These are phyloP conservation scores for Zostera marina DNA, from an alignment of 116 monocot species.

Conservation along the genomic window DNA sequence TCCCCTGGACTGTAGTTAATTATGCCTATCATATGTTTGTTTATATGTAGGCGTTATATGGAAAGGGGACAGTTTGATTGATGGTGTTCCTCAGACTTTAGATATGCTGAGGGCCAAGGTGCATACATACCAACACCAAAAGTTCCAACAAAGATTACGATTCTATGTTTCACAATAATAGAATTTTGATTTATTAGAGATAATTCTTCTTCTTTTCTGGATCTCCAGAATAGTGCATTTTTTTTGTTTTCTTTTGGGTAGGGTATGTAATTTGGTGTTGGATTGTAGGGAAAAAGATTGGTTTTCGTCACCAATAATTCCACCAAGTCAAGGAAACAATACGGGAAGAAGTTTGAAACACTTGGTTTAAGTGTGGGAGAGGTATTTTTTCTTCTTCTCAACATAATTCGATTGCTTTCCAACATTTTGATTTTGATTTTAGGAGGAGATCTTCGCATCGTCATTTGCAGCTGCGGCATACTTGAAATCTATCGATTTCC, in stretches of 20 bases:
- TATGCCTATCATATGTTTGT: not conserved
- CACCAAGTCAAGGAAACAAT: constrained; percentile 93
- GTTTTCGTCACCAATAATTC: constrained; percentile 98
- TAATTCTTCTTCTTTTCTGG: no score
- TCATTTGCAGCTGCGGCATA: constrained; percentile 98
- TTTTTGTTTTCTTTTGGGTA: not conserved
- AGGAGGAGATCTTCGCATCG: constrained; percentile 99
- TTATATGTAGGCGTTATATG: constrained; percentile 70
- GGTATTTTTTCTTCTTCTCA: constrained; percentile 24
- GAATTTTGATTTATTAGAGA: no score
- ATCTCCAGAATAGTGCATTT: no score
- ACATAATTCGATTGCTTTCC: not conserved
- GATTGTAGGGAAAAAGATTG: constrained; percentile 67
- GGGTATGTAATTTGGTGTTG: not conserved
- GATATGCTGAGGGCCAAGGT: constrained; percentile 84
- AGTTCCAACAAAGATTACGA: no score
- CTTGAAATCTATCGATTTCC: constrained; percentile 80
- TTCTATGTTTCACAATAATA: no score
- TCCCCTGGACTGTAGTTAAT: not conserved
- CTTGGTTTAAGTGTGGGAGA: constrained; percentile 73
- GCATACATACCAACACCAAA: no score
- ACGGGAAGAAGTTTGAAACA: constrained; percentile 94
- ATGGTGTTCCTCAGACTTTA: constrained; percentile 74
- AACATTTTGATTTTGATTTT: constrained; percentile 3
- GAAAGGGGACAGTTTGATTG: constrained; percentile 92